These are phyloP conservation scores for Heliophila coronopifolia DNA, from an alignment of 441 rosid genomes.

Conservation along the genomic window DNA sequence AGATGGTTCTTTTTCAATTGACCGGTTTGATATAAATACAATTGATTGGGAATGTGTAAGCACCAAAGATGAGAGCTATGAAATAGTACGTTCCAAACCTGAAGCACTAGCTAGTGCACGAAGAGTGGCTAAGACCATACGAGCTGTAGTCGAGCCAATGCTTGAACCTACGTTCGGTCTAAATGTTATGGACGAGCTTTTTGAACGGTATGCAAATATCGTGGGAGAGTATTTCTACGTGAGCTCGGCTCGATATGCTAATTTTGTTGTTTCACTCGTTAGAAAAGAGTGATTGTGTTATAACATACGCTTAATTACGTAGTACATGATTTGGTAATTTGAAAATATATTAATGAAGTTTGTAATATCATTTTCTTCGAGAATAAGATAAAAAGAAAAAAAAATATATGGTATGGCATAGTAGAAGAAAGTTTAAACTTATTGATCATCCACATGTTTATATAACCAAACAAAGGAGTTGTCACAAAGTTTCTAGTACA, in stretches of 20 bases:
- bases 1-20: slow-evolving; percentile 28
- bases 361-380: slow-evolving; percentile 9
- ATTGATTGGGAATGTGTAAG: slow-evolving; percentile 31
- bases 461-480: too few relatives aligned
- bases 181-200: slow-evolving; percentile 29
- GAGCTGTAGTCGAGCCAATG: slow-evolving; percentile 35
- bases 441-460: too few relatives aligned
- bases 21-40: slow-evolving; percentile 22
- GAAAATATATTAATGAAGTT: background rate
- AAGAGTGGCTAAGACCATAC: slow-evolving; percentile 28
- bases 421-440: too few relatives aligned
- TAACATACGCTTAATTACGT: slow-evolving; percentile 7
- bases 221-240: slow-evolving; percentile 26
- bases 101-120: slow-evolving; percentile 24
- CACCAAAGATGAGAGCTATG: slow-evolving; percentile 21
- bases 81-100: slow-evolving; percentile 7
- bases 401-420: too few relatives aligned
- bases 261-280: slow-evolving; percentile 21
- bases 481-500: too few relatives aligned
- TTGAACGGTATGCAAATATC: slow-evolving; percentile 27
- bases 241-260: slow-evolving; percentile 13
- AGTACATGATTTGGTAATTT: slow-evolving; percentile 14
- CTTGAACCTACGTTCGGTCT: slow-evolving; percentile 23
- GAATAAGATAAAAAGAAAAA: background rate
- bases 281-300: slow-evolving; percentile 11